These are phyloP conservation scores for Debaryomyces sp. DNA, from an alignment of 1,139 yeast genomes.

Conservation along the genomic window DNA sequence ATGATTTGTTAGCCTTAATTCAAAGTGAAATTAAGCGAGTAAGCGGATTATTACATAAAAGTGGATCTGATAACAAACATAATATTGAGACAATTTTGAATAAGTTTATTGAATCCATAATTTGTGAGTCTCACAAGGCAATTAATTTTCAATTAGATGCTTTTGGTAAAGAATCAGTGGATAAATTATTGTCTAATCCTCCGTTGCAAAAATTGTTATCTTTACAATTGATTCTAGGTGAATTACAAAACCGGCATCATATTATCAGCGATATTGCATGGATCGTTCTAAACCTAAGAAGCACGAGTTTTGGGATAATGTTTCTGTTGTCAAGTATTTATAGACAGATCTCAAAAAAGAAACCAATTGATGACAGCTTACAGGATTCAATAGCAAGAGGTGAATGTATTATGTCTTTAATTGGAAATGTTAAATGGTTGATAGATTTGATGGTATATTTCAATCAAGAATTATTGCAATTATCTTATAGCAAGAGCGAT, in stretches of 20 bases:
- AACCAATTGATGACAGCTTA: constrained; percentile 51
- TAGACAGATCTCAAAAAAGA: constrained; percentile 55
- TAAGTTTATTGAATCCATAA: constrained; percentile 45
- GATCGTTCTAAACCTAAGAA: constrained; percentile 67
- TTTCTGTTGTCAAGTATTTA: constrained; percentile 67
- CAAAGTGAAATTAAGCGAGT: constrained; percentile 46
- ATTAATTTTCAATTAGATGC: constrained; percentile 67
- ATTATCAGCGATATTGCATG: constrained; percentile 62
- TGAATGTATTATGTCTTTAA: constrained; percentile 58
- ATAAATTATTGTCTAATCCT: constrained; percentile 70
- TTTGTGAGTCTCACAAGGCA: constrained; percentile 69
- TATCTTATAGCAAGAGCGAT: constrained; percentile 25
- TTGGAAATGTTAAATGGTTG: constrained; percentile 81
- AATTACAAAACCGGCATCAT: constrained; percentile 47
- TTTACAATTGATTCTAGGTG: constrained; percentile 69
- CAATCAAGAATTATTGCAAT: constrained; percentile 65
- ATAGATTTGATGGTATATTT: constrained; percentile 67
- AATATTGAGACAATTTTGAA: constrained; percentile 27
- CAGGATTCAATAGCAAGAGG: constrained; percentile 60
- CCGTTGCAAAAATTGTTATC: constrained; percentile 68
- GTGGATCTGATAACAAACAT: constrained; percentile 19
- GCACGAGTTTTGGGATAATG: constrained; percentile 75
- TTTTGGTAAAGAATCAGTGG: constrained; percentile 67
- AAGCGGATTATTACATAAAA: constrained; percentile 14
- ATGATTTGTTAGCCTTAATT: constrained; percentile 64